Conservation (phyloP, 2,329 filamentous ascomycete genomes). For the Pleoardoris graminearum region DNA sequence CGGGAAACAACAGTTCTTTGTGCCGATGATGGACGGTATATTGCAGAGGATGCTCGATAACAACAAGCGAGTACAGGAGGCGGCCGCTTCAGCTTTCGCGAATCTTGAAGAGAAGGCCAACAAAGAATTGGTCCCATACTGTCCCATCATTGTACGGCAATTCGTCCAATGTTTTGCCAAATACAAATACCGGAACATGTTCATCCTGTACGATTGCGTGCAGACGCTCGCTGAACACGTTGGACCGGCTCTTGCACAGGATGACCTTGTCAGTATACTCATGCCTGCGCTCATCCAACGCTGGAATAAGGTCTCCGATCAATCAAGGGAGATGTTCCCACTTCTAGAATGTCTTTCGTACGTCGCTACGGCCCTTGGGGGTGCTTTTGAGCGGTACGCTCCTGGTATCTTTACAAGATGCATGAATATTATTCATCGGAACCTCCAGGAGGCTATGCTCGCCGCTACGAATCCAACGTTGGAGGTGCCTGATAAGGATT, state of each 20-base stretch:
- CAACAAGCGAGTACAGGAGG: constrained; percentile 98
- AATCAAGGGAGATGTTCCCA: constrained; percentile 91
- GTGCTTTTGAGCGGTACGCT: constrained; percentile 82
- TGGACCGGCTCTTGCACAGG: constrained; percentile 76
- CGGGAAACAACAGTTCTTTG: constrained; percentile 78
- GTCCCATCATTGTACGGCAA: constrained; percentile 85
- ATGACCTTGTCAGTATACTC: constrained; percentile 77
- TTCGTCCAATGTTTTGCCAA: constrained; percentile 89
- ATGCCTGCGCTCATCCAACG: constrained; percentile 92
- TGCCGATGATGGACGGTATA: constrained; percentile 96
- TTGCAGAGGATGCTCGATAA: constrained; percentile 91
- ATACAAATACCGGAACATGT: constrained; percentile 99
- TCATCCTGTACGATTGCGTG: constrained; percentile 97
- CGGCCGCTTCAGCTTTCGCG: constrained; percentile 92
- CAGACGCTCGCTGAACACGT: constrained; percentile 95
- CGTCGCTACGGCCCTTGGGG: constrained; percentile 81
- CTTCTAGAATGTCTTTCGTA: constrained; percentile 96
- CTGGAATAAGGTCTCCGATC: constrained; percentile 84
- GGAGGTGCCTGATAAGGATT: constrained; percentile 92
- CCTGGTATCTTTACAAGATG: constrained; percentile 85
- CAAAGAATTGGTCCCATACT: constrained; percentile 79
- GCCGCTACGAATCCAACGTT: constrained; percentile 68
- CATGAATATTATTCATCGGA: constrained; percentile 87
- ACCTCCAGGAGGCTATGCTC: constrained; percentile 77
- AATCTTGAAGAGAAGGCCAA: constrained; percentile 94